Evolutionary conservation across 2,329 filamentous ascomycete species (phyloP).

Genomic region (Fusarium virguliforme): DNA sequence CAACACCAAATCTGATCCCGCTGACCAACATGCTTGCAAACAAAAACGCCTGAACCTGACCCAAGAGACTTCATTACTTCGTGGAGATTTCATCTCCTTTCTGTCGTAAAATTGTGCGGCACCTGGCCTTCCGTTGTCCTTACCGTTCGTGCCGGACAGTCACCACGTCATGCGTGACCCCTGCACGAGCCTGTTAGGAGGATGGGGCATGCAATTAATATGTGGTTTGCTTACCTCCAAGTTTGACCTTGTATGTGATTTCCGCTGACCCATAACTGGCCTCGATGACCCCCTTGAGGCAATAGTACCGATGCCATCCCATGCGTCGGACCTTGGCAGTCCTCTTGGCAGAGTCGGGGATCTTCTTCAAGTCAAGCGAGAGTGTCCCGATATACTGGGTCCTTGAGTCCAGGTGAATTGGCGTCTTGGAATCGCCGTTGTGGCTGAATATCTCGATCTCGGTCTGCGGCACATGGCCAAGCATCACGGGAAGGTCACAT

Average conservation of each 20-base stretch:
- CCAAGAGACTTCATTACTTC: not conserved
- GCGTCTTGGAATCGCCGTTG: constrained; percentile 53
- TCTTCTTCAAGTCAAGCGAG: constrained; percentile 56
- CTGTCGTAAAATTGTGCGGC: constrained; percentile 19
- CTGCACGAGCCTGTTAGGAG: constrained; percentile 46
- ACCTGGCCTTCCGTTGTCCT: not conserved
- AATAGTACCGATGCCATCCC: constrained; percentile 58
- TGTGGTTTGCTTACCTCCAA: constrained; percentile 53
- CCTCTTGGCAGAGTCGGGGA: constrained; percentile 53
- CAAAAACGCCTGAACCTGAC: not conserved
- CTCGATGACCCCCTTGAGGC: constrained; percentile 57
- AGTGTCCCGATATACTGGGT: constrained; percentile 56
- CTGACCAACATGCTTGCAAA: not conserved
- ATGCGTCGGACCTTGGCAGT: constrained; percentile 54
- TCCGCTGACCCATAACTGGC: constrained; percentile 59
- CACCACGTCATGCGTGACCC: constrained; percentile 58
- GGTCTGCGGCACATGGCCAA: constrained; percentile 56
- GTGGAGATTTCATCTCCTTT: constrained; percentile 12
- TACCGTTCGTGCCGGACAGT: constrained; percentile 55
- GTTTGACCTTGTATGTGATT: constrained; percentile 58
- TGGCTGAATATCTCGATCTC: constrained; percentile 59
- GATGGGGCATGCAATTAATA: not conserved
- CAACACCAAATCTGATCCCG: not conserved
- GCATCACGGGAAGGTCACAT: constrained; percentile 57
- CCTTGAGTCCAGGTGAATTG: constrained; percentile 52